Percentiles rank a stretch among this genome's conserved stretches.
Evolutionary conservation across 179 eudicot genomes (phyloP).

Genomic region (Monotropa hypopitys): DNA sequence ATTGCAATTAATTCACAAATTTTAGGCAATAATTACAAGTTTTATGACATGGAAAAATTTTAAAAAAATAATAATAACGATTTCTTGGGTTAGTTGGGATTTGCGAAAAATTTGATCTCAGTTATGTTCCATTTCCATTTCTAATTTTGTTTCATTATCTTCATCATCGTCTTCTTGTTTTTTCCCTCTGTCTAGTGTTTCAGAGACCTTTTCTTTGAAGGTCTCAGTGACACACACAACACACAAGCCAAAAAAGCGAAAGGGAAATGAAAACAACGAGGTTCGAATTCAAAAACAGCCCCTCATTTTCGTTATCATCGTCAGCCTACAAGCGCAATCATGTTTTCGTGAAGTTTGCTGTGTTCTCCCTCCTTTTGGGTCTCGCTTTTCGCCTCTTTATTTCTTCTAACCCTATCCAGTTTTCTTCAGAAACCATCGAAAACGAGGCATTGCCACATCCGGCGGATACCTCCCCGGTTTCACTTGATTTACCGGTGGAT

Average conservation of each 20-base stretch:
- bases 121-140: neutral
- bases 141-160: neutral
- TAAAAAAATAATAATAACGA: neutral
- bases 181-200: neutral
- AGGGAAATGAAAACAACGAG: slow-evolving; percentile 11
- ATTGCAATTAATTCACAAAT: neutral
- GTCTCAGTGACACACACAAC: neutral
- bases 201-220: neutral
- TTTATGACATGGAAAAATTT: neutral
- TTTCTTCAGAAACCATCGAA: slow-evolving; percentile 3
- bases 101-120: neutral
- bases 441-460: slow-evolving; percentile 5
- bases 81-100: slow-evolving; percentile 6
- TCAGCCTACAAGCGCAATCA: slow-evolving; percentile 22
- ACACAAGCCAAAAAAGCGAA: neutral
- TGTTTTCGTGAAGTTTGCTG: slow-evolving; percentile 21
- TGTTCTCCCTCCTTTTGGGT: slow-evolving; percentile 28
- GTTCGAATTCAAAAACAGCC: slow-evolving; percentile 5
- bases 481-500: neutral
- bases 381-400: slow-evolving; percentile 27
- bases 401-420: slow-evolving; percentile 11
- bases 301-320: slow-evolving; percentile 13
- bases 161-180: neutral
- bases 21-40: no score
- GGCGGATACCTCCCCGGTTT: slow-evolving; percentile 2